Base-by-base conservation (phyloP, 148 eudicot species). In the Polygonum aviculare region DNA sequence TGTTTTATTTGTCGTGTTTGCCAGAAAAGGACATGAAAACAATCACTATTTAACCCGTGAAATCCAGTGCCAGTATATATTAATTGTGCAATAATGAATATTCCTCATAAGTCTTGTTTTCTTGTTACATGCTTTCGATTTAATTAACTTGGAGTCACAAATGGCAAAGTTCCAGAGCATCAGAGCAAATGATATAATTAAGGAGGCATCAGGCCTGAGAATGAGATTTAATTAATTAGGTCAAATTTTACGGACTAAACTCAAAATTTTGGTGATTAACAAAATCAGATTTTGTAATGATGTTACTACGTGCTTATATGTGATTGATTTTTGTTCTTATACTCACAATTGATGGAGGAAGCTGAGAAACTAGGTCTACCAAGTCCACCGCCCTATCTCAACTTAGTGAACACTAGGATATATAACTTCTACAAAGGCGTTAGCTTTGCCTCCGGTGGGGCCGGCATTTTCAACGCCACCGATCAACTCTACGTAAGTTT, bases 391-490 rank as follows among this genome's bases (percentile, higher is more conserved):
- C 87, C 94, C 0, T 88, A 92, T 76, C 86, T 92, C 10, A 71
- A 81, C 10, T 15, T 84, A 65, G 69, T 44, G 8, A 69, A 65
- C 33, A 83, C 33, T 48, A 82, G 74, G 21, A 67, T 67, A 0
- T 35, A 67, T 33, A 67, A 67, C 71, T 86, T 86, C 73, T 80
- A 79, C n/a, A 78, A 76, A 47, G 96, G 96, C n/a, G 89, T 89
- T 47, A 90, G 87, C 87, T 91, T 91, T 81, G 98, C 98, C 52
- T 93, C 98, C 1, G 98, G 98, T 38, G 94, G 98, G 39, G 94
- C 98, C 35, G 90, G 90, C 72, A 83, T 93, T 50, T 84, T 91
- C 22, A 89, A 89, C 74, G 82, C 82, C 82, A 74, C 86, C 1
- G 83, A 83, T 36, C 81, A 86, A 70, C 77, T 72, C 69, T 83